phyloP scores from a whole-genome alignment of 164 flowering plant species.

The Liriodendron chinense region DNA sequence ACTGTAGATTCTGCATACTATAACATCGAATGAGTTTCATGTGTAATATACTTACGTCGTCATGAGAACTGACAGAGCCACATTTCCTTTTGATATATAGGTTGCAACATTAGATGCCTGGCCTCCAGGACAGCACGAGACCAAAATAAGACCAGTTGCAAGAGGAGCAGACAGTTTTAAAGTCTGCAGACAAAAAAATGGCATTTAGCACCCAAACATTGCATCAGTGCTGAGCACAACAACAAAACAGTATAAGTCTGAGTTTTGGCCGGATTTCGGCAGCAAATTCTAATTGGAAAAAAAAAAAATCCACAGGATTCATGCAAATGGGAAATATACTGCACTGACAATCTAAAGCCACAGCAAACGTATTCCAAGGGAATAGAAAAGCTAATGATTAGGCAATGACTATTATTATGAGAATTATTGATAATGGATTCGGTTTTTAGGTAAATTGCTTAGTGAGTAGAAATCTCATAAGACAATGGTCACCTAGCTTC shows the following conservation, averaged over 20 bases:
- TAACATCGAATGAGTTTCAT: neutral
- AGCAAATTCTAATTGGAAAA: too few species aligned
- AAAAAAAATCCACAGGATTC: too few species aligned
- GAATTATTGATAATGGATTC: too few species aligned
- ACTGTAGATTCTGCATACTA: neutral
- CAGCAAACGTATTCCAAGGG: too few species aligned
- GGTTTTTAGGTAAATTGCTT: too few species aligned
- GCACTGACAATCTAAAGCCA: too few species aligned
- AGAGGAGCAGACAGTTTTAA: conserved; percentile 92
- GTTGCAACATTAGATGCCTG: conserved; percentile 99
- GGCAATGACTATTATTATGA: too few species aligned
- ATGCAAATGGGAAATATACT: too few species aligned
- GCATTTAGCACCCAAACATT: conserved; percentile 10
- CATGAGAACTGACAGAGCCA: conserved; percentile 98
- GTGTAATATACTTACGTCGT: conserved; percentile 69
- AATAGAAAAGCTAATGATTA: too few species aligned
- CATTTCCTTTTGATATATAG: conserved; percentile 96
- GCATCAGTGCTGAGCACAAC: neutral
- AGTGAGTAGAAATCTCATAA: too few species aligned
- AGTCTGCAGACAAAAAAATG: conserved; percentile 39
- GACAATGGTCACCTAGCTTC: too few species aligned
- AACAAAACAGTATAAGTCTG: conserved; percentile 1
- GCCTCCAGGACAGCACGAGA: conserved; percentile 99
- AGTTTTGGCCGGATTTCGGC: too few species aligned
- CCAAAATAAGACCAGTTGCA: conserved; percentile 97